A percentile compares a stretch with the other conserved stretches of the same genome.
phyloP scores from a whole-genome alignment of 2,329 filamentous ascomycete genomes.

The Ophiostoma novo-ulmi region DNA sequence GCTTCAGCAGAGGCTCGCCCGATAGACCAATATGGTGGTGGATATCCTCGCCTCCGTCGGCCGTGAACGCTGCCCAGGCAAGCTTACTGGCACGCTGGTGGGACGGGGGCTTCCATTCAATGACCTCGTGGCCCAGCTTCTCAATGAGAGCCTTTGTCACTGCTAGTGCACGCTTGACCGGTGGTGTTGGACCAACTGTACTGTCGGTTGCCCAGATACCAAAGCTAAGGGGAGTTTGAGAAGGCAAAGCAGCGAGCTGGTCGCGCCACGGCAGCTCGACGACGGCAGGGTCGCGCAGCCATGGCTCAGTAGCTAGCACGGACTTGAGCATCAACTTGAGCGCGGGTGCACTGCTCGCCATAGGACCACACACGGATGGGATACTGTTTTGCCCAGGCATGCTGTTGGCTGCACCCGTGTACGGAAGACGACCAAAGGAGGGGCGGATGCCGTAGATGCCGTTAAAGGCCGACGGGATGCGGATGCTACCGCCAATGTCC shows the following conservation, averaged over 20 bases:
- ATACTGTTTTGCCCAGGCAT: slow-evolving; percentile 56
- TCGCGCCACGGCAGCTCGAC: slow-evolving; percentile 61
- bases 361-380: slow-evolving; percentile 53
- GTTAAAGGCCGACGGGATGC: slow-evolving; percentile 33
- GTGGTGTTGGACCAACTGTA: slow-evolving; percentile 49
- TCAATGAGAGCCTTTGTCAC: slow-evolving; percentile 36
- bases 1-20: slow-evolving; percentile 46
- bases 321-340: slow-evolving; percentile 50
- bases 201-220: slow-evolving; percentile 51
- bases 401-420: slow-evolving; percentile 28
- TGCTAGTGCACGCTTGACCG: slow-evolving; percentile 49
- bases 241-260: neutral
- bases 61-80: slow-evolving; percentile 34
- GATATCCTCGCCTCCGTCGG: slow-evolving; percentile 37
- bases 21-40: slow-evolving; percentile 47
- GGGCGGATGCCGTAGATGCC: slow-evolving; percentile 34
- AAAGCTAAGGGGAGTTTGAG: slow-evolving; percentile 44
- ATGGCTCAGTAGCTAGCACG: slow-evolving; percentile 55
- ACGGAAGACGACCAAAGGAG: slow-evolving; percentile 30
- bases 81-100: slow-evolving; percentile 40
- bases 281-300: slow-evolving; percentile 57
- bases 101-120: slow-evolving; percentile 54
- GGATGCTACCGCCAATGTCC: slow-evolving; percentile 32
- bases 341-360: slow-evolving; percentile 49
- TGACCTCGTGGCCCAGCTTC: slow-evolving; percentile 37